These are phyloP conservation scores for Kingdonia uniflora DNA, from an alignment of 164 flowering plant genomes.

Conservation along the genomic window DNA sequence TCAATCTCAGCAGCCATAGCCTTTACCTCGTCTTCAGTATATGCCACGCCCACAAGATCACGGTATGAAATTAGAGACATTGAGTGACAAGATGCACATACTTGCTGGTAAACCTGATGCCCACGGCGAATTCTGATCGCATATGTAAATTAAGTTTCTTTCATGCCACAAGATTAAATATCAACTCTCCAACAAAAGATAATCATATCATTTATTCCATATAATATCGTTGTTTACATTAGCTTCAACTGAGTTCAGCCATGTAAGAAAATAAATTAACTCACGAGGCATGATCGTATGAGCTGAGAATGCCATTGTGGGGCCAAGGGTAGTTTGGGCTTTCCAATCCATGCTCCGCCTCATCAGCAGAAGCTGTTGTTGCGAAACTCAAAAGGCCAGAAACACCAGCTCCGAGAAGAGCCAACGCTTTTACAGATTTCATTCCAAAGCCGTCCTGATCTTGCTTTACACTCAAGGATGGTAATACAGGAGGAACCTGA, in stretches of 20 bases:
- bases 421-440: constrained; percentile 57
- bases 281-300: constrained; percentile 95
- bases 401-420: constrained; percentile 79
- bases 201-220: too few relatives aligned
- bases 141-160: background rate
- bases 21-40: constrained; percentile 74
- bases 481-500: constrained; percentile 50
- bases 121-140: constrained; percentile 74
- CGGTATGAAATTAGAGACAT: constrained; percentile 78
- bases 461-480: constrained; percentile 42
- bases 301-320: constrained; percentile 84
- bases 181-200: too few relatives aligned
- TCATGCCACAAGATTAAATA: too few relatives aligned
- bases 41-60: constrained; percentile 87
- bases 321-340: constrained; percentile 90
- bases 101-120: constrained; percentile 84
- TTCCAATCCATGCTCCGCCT: constrained; percentile 88
- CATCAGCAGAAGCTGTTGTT: constrained; percentile 74
- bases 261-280: constrained; percentile 17
- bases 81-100: constrained; percentile 88
- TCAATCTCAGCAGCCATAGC: constrained; percentile 94
- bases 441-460: constrained; percentile 37
- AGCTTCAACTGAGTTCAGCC: background rate
- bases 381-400: constrained; percentile 67
- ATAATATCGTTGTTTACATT: background rate